A percentile compares a stretch with the other conserved stretches of the same genome.
These are phyloP conservation scores for Syzygium jambos DNA, from an alignment of 345 rosid genomes.

Conservation along the genomic window DNA sequence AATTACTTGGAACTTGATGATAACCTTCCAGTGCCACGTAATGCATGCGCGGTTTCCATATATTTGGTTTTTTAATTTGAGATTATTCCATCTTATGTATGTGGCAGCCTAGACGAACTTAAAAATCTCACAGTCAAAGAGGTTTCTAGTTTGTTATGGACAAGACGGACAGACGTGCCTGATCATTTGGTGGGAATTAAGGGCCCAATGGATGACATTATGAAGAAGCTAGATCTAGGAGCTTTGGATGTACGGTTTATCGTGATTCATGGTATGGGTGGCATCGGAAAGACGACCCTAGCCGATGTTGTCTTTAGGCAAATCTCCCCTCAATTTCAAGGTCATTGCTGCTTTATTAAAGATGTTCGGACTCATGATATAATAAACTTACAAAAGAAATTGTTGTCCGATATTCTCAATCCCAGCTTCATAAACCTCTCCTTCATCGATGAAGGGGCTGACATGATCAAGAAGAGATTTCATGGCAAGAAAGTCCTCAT, in stretches of 20 bases:
- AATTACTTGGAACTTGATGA: background rate
- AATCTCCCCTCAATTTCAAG: background rate
- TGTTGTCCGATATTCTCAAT: no score
- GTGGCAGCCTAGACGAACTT: background rate
- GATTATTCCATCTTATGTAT: background rate
- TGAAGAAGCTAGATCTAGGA: background rate
- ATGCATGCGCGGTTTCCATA: background rate
- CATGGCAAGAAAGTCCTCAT: no score
- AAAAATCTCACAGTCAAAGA: background rate
- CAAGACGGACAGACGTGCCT: background rate
- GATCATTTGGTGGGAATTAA: background rate
- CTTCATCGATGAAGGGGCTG: no score
- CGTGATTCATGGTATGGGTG: background rate
- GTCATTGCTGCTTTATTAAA: background rate
- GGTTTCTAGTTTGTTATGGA: background rate
- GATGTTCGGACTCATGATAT: no score
- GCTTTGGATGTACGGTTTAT: background rate
- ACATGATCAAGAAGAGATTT: no score
- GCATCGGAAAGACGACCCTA: background rate
- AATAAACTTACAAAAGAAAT: no score
- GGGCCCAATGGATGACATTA: background rate
- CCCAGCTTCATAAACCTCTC: no score
- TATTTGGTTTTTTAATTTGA: no score
- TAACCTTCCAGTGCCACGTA: background rate
- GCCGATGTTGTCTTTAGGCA: background rate